These are phyloP conservation scores for bread wheat (Triticum aestivum) DNA, from an alignment of 176 grass and related monocot genomes.

Conservation along the genomic window IWGSC_CS_RefSeq_v2.1 NC_057814.1:525294137-525294636, in stretches of 20 bases:
- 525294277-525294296: background rate
- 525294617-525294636: slow-evolving; percentile 46
- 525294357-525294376: slow-evolving; percentile 28
- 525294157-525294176: background rate
- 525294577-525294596: slow-evolving; percentile 34
- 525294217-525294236: background rate
- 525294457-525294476: background rate
- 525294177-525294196: background rate
- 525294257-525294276: background rate
- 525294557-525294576: slow-evolving; percentile 55
- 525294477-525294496: background rate
- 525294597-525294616: slow-evolving; percentile 36
- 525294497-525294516: background rate
- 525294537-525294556: slow-evolving; percentile 26
- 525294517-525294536: slow-evolving; percentile 41
- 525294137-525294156: background rate
- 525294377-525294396: slow-evolving; percentile 24
- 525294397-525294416: slow-evolving; percentile 22
- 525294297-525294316: background rate
- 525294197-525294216: background rate
- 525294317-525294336: slow-evolving; percentile 26
- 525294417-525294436: background rate
- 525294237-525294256: background rate
- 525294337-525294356: slow-evolving; percentile 27
- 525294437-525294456: too few species aligned